A percentile compares a stretch with the other conserved stretches of the same genome.
Conservation (phyloP, 768 basidiomycete genomes). For the Suillus ampliporus region DNA sequence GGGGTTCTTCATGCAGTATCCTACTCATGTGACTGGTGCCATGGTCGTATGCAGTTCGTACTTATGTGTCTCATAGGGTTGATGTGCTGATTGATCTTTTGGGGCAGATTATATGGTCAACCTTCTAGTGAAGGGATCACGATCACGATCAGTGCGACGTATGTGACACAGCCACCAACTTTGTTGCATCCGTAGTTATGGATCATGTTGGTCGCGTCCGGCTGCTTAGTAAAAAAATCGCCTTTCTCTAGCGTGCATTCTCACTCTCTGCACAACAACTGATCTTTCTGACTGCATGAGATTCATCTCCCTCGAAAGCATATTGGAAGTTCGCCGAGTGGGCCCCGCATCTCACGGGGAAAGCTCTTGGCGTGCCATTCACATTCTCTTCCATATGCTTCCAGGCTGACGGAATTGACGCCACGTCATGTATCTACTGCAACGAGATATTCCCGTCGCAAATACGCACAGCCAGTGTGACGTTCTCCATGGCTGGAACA, state of each 20-base stretch:
- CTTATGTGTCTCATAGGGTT: background rate
- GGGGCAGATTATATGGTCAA: background rate
- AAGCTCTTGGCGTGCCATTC: conserved; percentile 6
- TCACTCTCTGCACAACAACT: background rate
- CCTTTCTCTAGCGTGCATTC: background rate
- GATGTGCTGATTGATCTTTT: background rate
- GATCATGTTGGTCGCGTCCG: background rate
- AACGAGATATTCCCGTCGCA: conserved; percentile 7
- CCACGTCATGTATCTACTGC: conserved; percentile 2
- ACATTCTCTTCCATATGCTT: conserved; percentile 11
- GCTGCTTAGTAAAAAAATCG: background rate
- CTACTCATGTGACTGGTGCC: background rate
- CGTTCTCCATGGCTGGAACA: conserved; percentile 6
- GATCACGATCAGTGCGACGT: background rate
- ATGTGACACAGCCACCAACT: background rate
- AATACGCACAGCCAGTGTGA: background rate
- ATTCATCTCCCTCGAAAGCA: background rate
- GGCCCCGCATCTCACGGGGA: background rate
- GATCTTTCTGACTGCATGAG: background rate
- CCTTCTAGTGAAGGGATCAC: background rate
- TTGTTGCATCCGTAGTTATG: background rate
- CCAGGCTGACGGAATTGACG: conserved; percentile 10
- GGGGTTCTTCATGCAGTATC: conserved; percentile 4
- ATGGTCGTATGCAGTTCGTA: background rate
- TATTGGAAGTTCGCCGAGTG: background rate